Evolutionary conservation across 1,284 basidiomycete species (phyloP), one percentile per base, ranked within the genome.

Genomic region (Peniophora sp.): DNA sequence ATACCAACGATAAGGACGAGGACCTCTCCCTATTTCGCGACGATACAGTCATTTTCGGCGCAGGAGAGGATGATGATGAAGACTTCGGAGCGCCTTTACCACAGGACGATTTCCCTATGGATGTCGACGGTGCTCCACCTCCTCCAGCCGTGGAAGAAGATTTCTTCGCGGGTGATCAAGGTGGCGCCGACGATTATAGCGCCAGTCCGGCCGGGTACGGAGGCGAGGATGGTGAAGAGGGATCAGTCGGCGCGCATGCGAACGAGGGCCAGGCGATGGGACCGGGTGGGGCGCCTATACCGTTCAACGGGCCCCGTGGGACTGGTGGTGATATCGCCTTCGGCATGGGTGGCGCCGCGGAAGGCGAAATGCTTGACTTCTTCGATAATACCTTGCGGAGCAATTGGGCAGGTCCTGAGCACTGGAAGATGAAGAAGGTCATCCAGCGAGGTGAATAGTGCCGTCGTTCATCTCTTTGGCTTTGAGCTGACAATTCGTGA

Each of bases 391-490:
- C 80, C 36, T 79, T 93, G 62, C 76, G 87, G 62, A 97, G 92
- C 75, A 96, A 94, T 60, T 99, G 96, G 96, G 96, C 97, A 2
- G 96, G 97, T 3, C 96, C 96, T 10, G 93, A 98, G 65, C 97
- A 99, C 66, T 99, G 96, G 96, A 98, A 97, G 66, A 68, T 98
- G 59, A 72, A 86, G 51, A 88, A 84, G 62, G 75, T 83, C 25
- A 75, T 92, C 45, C 77, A 85, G 51, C 81, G 80, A 71, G 77
- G 91, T 93, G 57, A 67, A 81, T 68, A 19, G 19, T 50, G 16
- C 24, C 45, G 50, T 44, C 35, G 44, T 51, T 47, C 34, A 43
- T 34, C n/a, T 14, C 34, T 17, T 49, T 32, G 27, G 24, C 20
- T 51, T 49, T 22, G 52, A 52, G 43, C 36, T 22, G n/a, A 25